phyloP scores from a whole-genome alignment of 2,329 filamentous ascomycete genomes.

The Microsporum canis region DNA sequence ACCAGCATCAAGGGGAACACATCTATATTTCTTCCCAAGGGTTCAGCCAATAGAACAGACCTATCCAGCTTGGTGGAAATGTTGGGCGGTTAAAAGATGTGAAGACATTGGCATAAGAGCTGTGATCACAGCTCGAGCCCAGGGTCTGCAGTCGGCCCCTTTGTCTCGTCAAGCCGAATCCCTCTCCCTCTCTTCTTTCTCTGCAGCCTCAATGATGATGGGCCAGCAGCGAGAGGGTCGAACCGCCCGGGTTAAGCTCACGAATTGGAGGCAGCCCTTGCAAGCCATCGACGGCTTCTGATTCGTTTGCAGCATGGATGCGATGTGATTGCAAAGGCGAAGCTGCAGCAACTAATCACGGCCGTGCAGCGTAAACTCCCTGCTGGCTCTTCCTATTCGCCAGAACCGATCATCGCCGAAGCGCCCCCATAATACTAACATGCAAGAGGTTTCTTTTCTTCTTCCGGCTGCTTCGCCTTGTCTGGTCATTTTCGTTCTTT shows the following conservation, averaged over 20 bases:
- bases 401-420: neutral
- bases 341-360: constrained; percentile 1
- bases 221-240: neutral
- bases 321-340: neutral
- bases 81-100: constrained; percentile 2
- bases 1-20: neutral
- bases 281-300: neutral
- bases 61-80: neutral
- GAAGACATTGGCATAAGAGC: neutral
- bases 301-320: constrained; percentile 1
- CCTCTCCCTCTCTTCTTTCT: neutral
- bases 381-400: constrained; percentile 4
- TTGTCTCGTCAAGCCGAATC: neutral
- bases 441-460: neutral
- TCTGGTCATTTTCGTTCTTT: neutral
- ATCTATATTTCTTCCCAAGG: neutral
- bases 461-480: neutral
- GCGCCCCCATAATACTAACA: neutral
- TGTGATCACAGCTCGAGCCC: neutral
- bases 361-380: neutral
- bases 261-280: neutral
- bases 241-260: neutral
- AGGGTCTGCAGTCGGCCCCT: neutral
- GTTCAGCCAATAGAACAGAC: neutral
- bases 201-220: neutral